Percentiles rank a stretch among this genome's conserved stretches.
Conservation (phyloP, 2,329 filamentous ascomycete genomes). For the Neonectria hederae region DNA sequence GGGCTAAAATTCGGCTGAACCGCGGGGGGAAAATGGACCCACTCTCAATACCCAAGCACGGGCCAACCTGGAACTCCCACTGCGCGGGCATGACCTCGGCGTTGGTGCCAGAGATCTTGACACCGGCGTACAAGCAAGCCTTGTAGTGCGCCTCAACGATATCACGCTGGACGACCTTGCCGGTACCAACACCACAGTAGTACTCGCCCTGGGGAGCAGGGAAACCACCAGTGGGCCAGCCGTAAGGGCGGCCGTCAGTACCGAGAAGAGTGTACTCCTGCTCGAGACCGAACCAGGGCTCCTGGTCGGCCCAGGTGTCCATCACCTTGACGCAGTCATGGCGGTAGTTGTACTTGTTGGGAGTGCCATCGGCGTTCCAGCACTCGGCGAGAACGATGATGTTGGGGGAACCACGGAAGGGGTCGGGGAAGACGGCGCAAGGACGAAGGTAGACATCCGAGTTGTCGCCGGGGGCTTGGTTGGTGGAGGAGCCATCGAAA, state of each 20-base stretch:
- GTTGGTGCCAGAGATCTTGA: slow-evolving; percentile 98
- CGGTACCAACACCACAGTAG: slow-evolving; percentile 91
- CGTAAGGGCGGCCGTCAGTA: slow-evolving; percentile 85
- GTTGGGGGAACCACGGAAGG: slow-evolving; percentile 90
- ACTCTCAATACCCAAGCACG: slow-evolving; percentile 86
- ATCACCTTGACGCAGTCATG: slow-evolving; percentile 91
- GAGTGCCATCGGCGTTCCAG: slow-evolving; percentile 91
- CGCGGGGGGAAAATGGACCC: slow-evolving; percentile 48
- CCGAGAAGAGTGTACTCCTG: slow-evolving; percentile 91
- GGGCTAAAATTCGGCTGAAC: neutral
- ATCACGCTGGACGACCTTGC: slow-evolving; percentile 97
- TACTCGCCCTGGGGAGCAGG: slow-evolving; percentile 72
- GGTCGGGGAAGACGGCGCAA: slow-evolving; percentile 87
- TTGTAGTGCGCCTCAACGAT: slow-evolving; percentile 80
- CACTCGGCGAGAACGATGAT: slow-evolving; percentile 94
- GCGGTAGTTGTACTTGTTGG: slow-evolving; percentile 99
- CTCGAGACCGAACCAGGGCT: slow-evolving; percentile 98
- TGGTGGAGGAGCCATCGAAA: slow-evolving; percentile 83
- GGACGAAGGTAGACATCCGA: slow-evolving; percentile 97
- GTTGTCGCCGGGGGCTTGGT: slow-evolving; percentile 92
- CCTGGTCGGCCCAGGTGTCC: slow-evolving; percentile 82
- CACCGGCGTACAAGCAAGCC: slow-evolving; percentile 81
- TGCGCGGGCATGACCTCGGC: slow-evolving; percentile 98
- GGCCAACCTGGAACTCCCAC: slow-evolving; percentile 98
- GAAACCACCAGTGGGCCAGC: slow-evolving; percentile 76